Evolutionary conservation across 768 basidiomycete genomes (phyloP).

Genomic region (Amanita exitialis): DNA sequence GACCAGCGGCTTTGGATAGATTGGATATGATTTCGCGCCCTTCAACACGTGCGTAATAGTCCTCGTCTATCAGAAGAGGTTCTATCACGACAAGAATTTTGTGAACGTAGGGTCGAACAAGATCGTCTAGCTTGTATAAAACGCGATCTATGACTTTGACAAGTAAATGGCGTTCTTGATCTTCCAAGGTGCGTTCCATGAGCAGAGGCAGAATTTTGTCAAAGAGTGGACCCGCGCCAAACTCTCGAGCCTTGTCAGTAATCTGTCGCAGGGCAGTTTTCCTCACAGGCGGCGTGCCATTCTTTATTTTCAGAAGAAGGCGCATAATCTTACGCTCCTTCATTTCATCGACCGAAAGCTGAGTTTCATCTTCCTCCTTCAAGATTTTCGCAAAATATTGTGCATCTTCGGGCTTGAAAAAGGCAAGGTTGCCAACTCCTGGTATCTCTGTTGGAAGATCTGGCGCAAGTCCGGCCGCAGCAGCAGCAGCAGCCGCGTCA

Average conservation of each 20-base stretch:
- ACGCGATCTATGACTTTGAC: constrained; percentile 99
- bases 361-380: constrained; percentile 92
- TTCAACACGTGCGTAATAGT: constrained; percentile 93
- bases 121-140: constrained; percentile 96
- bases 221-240: constrained; percentile 95
- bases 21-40: constrained; percentile 99
- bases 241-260: constrained; percentile 97
- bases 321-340: constrained; percentile 99
- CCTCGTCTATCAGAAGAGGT: constrained; percentile 96
- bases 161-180: constrained; percentile 94
- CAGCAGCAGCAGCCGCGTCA: constrained; percentile 79
- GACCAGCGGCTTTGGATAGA: constrained; percentile 94
- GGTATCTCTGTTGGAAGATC: constrained; percentile 97
- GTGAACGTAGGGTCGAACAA: constrained; percentile 98
- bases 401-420: constrained; percentile 97
- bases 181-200: constrained; percentile 96
- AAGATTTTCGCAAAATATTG: constrained; percentile 96
- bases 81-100: constrained; percentile 99
- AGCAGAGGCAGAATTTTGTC: constrained; percentile 97
- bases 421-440: constrained; percentile 92
- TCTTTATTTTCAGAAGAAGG: constrained; percentile 95
- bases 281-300: constrained; percentile 95
- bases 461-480: constrained; percentile 85
- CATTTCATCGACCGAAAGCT: constrained; percentile 92
- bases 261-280: constrained; percentile 97